Conservation (phyloP, 345 rosid species). For the Hypericum androsaemum region DNA sequence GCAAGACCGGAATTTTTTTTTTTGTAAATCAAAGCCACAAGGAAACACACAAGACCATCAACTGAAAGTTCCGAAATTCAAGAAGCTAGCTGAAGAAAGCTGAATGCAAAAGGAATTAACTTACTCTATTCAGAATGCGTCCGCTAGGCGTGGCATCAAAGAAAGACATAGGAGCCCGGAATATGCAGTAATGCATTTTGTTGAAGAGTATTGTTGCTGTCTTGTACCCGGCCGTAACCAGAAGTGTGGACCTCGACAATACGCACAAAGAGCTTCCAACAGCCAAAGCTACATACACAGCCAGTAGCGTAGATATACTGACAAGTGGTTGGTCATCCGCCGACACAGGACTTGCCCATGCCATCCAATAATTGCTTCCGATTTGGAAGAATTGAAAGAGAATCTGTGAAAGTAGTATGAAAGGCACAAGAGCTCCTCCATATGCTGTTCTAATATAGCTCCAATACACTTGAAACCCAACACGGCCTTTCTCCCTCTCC, state of each 20-base stretch:
- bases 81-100: background rate
- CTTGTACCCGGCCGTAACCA: constrained; percentile 48
- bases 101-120: constrained; percentile 1
- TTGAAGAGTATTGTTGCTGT: constrained; percentile 62
- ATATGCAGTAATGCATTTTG: constrained; percentile 55
- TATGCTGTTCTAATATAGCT: constrained; percentile 54
- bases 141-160: constrained; percentile 85
- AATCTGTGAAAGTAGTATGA: constrained; percentile 49
- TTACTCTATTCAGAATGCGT: constrained; percentile 56
- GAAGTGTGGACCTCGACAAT: constrained; percentile 42
- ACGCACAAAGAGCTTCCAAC: constrained; percentile 52
- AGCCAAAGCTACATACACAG: constrained; percentile 49
- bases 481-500: constrained; percentile 77
- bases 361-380: constrained; percentile 88
- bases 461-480: constrained; percentile 54
- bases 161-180: constrained; percentile 73
- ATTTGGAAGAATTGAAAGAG: constrained; percentile 61
- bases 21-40: background rate
- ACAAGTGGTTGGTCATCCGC: constrained; percentile 44
- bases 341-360: constrained; percentile 70
- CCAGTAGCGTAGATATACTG: constrained; percentile 30
- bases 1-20: constrained; percentile 5
- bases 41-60: too few relatives aligned
- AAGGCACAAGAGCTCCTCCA: constrained; percentile 67
- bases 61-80: background rate